phyloP scores from a whole-genome alignment of 345 rosid genomes.

The Citrus maxima region DNA sequence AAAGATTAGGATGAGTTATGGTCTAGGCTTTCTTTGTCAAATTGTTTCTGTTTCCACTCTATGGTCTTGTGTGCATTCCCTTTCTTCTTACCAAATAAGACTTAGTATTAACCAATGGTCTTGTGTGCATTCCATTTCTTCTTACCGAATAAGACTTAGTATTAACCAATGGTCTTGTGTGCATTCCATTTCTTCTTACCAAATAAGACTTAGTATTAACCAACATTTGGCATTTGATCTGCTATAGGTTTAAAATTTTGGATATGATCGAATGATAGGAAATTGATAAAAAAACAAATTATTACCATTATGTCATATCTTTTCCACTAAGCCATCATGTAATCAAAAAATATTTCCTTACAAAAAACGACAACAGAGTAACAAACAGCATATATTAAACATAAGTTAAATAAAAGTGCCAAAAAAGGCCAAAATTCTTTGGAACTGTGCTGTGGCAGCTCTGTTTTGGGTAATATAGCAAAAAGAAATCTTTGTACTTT shows the following conservation, averaged over 20 bases:
- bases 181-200: neutral
- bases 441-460: too few relatives aligned
- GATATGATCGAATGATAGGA: neutral
- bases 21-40: neutral
- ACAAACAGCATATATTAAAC: neutral
- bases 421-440: neutral
- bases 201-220: neutral
- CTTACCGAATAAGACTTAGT: neutral
- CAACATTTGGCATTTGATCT: neutral
- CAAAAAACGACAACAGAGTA: neutral
- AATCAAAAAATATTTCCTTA: neutral
- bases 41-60: neutral
- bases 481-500: too few relatives aligned
- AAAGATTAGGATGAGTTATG: neutral
- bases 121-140: neutral
- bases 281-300: neutral
- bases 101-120: neutral
- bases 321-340: neutral
- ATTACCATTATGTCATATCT: neutral
- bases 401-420: neutral
- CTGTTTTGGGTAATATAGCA: too few relatives aligned
- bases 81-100: neutral
- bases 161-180: neutral
- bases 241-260: neutral
- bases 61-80: neutral